phyloP scores from a whole-genome alignment of 2,329 filamentous ascomycete genomes.

The Xylaria sp. region DNA sequence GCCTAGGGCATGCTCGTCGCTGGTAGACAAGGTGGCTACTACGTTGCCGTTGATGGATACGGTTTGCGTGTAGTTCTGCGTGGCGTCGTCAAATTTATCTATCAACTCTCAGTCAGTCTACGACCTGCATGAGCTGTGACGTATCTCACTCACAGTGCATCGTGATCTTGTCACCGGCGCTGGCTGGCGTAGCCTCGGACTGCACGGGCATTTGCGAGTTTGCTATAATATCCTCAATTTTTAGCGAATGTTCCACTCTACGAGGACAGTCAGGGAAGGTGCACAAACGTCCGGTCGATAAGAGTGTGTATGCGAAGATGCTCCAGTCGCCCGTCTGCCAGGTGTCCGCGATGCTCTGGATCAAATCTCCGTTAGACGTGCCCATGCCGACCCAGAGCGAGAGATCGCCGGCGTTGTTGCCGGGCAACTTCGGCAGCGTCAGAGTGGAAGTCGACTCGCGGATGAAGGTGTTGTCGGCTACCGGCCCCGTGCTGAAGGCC shows the following conservation, averaged over 20 bases:
- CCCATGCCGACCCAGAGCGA: slow-evolving; percentile 62
- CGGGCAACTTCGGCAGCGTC: slow-evolving; percentile 53
- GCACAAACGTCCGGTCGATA: slow-evolving; percentile 47
- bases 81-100: slow-evolving; percentile 37
- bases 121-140: not conserved
- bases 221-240: slow-evolving; percentile 29
- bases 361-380: slow-evolving; percentile 57
- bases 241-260: not conserved
- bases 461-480: slow-evolving; percentile 54
- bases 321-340: slow-evolving; percentile 50
- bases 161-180: slow-evolving; percentile 49
- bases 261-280: not conserved
- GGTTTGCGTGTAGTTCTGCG: slow-evolving; percentile 38
- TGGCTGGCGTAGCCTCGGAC: slow-evolving; percentile 43
- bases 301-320: slow-evolving; percentile 56
- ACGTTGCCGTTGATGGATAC: slow-evolving; percentile 34
- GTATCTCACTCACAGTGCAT: slow-evolving; percentile 50
- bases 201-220: slow-evolving; percentile 50
- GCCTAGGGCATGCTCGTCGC: slow-evolving; percentile 33
- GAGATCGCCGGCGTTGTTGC: slow-evolving; percentile 50
- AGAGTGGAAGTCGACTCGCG: slow-evolving; percentile 56
- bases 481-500: slow-evolving; percentile 57
- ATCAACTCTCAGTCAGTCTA: not conserved
- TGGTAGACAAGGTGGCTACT: slow-evolving; percentile 37
- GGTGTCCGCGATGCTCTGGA: slow-evolving; percentile 59